Evolutionary conservation across 805 yeast species (phyloP), one percentile per base, ranked within the genome.

Genomic region (Helenozyma baotianmanensis): DNA sequence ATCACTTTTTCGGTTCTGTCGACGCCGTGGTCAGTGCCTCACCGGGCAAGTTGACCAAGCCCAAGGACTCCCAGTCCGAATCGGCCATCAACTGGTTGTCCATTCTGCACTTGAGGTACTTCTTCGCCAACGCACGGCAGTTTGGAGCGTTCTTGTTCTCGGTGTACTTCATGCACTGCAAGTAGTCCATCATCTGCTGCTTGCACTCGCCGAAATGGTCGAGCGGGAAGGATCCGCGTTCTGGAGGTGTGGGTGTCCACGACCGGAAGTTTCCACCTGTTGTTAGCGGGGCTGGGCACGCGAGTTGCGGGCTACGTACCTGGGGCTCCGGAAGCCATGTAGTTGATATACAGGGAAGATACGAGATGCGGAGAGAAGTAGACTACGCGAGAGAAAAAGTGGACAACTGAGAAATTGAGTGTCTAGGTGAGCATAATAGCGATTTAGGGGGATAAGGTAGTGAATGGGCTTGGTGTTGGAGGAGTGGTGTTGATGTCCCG

Each of bases 171-270:
- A 90, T 63, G 60, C 98, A 90, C 29, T 76, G 63, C 42, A 90
- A 63, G 54, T 90, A 90, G 29, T 74, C 74, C 27, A 70, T 54
- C 92, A 89, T 92, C 37, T 77, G 74, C 14, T 68, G 67, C 14
- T 78, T 76, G 53, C 97, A 90, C 43, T 92, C 97, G 6, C 80
- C 81, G 39, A 60, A 66, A 52, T 90, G 98, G 52, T 90, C 98
- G 27, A 90, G 64, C 1, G 97, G 98, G 58, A 90, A 90, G 0
- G 97, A 86, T 0, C 98, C 98, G 45, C 96, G 67, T 45, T 90
- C 96, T 2, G 98, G 98, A 14, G 98, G 96, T 0, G 90, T 82
- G 8, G 97, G 96, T 10, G 77, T 68, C 68, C 82, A 71, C 19
- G 48, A 30, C 25, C 50, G 33, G 21, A 46, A 46, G 25, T 43